Evolutionary conservation across 2,329 filamentous ascomycete species (phyloP).

Genomic region (Elsinoe fawcettii): DNA sequence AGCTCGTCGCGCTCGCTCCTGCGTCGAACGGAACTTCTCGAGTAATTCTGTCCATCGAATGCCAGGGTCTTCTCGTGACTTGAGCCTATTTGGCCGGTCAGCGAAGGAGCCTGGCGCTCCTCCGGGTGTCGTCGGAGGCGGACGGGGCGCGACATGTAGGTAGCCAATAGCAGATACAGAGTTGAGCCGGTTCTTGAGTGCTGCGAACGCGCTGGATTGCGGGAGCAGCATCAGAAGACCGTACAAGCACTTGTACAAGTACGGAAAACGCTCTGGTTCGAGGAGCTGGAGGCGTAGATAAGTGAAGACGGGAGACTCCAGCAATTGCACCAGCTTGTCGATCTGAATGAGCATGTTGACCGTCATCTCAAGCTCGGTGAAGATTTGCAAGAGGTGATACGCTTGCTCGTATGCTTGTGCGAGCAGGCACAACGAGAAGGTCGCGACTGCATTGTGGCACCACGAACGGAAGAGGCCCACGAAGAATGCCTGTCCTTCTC

Average conservation of each 20-base stretch:
- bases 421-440: slow-evolving; percentile 88
- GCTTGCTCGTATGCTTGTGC: slow-evolving; percentile 98
- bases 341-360: slow-evolving; percentile 98
- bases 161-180: slow-evolving; percentile 96
- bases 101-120: slow-evolving; percentile 34
- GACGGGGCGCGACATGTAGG: slow-evolving; percentile 71
- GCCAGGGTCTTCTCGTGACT: slow-evolving; percentile 65
- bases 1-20: slow-evolving; percentile 71
- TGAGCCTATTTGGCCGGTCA: slow-evolving; percentile 59
- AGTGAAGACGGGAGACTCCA: slow-evolving; percentile 96
- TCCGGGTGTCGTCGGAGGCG: slow-evolving; percentile 37
- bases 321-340: slow-evolving; percentile 91
- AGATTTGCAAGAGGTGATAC: slow-evolving; percentile 90
- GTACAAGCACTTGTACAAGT: slow-evolving; percentile 86
- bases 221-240: slow-evolving; percentile 96
- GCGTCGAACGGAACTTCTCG: slow-evolving; percentile 87
- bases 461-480: slow-evolving; percentile 90
- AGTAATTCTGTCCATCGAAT: slow-evolving; percentile 90
- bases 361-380: slow-evolving; percentile 96
- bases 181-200: slow-evolving; percentile 91
- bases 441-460: slow-evolving; percentile 98
- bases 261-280: slow-evolving; percentile 89
- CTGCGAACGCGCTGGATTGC: slow-evolving; percentile 93
- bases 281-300: slow-evolving; percentile 91
- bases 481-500: slow-evolving; percentile 92